Conservation (phyloP, 441 rosid genomes). For the Erodium texanum region DNA sequence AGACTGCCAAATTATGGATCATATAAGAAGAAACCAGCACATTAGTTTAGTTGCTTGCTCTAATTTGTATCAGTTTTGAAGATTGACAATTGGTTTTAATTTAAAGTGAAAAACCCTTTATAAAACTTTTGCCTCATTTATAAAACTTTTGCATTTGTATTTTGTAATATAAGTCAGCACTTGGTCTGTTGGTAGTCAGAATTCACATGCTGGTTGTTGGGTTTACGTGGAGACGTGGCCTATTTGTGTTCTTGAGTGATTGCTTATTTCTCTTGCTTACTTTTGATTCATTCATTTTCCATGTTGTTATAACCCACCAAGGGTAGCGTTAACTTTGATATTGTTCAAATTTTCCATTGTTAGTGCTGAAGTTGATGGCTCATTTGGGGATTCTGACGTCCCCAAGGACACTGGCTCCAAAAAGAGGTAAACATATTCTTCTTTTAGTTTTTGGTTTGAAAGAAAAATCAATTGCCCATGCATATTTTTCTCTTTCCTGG, state of each 20-base stretch:
- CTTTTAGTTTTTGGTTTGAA: neutral
- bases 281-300: neutral
- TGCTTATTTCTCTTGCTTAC: conserved; percentile 9
- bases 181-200: no score
- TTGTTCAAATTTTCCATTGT: conserved; percentile 6
- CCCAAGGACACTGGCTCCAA: conserved; percentile 62
- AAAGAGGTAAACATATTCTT: conserved; percentile 47
- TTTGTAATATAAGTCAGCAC: no score
- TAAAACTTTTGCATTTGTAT: no score
- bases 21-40: no score
- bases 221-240: no score
- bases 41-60: no score
- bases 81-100: neutral
- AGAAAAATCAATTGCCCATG: neutral
- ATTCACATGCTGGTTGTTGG: no score
- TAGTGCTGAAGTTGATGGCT: conserved; percentile 61
- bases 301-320: no score
- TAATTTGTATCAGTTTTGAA: neutral
- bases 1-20: no score
- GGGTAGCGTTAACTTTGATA: no score
- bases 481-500: neutral
- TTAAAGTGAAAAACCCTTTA: neutral
- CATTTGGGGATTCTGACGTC: conserved; percentile 58
- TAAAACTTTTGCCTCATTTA: no score
- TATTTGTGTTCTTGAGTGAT: neutral